These are phyloP conservation scores for Sechiopsis laciniata DNA, from an alignment of 306 rosid genomes.

Conservation along the genomic window DNA sequence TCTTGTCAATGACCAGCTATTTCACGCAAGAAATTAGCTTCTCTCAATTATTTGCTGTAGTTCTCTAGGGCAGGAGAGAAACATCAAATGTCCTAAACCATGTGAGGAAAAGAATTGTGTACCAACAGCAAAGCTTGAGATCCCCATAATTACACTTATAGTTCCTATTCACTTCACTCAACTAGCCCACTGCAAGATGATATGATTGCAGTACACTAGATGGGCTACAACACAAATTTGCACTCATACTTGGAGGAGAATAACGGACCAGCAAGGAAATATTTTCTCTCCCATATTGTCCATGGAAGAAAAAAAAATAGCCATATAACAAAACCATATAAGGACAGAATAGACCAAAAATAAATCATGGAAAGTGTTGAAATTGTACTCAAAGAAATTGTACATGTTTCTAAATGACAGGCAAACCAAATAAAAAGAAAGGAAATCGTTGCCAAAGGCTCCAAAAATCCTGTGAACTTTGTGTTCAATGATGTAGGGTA, in stretches of 20 bases:
- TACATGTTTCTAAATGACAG: not conserved
- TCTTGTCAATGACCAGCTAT: slow-evolving; percentile 28
- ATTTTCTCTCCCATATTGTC: not conserved
- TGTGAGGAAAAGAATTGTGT: not conserved
- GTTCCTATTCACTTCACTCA: slow-evolving; percentile 3
- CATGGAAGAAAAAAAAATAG: slow-evolving; percentile 2
- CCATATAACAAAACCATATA: slow-evolving; percentile 15
- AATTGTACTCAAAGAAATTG: slow-evolving; percentile 2
- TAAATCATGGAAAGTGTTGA: slow-evolving; percentile 13
- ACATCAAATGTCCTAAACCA: slow-evolving; percentile 9
- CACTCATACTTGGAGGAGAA: not conserved
- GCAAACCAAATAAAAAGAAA: not conserved
- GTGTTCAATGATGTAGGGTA: not conserved
- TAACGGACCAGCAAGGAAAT: not conserved
- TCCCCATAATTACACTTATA: slow-evolving; percentile 3
- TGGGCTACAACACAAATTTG: slow-evolving; percentile 11
- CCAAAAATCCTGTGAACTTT: slow-evolving; percentile 7
- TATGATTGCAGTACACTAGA: slow-evolving; percentile 15
- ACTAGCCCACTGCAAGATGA: slow-evolving; percentile 14
- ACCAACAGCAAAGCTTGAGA: slow-evolving; percentile 9
- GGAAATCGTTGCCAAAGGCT: not conserved
- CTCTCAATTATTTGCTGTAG: slow-evolving; percentile 24
- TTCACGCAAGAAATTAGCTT: slow-evolving; percentile 27
- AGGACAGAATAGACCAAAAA: slow-evolving; percentile 2
- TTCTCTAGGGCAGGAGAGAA: slow-evolving; percentile 15